Percentiles rank a stretch among this genome's conserved stretches.
phyloP scores from a whole-genome alignment of 306 rosid species.

The Prunus kanzakura region DNA sequence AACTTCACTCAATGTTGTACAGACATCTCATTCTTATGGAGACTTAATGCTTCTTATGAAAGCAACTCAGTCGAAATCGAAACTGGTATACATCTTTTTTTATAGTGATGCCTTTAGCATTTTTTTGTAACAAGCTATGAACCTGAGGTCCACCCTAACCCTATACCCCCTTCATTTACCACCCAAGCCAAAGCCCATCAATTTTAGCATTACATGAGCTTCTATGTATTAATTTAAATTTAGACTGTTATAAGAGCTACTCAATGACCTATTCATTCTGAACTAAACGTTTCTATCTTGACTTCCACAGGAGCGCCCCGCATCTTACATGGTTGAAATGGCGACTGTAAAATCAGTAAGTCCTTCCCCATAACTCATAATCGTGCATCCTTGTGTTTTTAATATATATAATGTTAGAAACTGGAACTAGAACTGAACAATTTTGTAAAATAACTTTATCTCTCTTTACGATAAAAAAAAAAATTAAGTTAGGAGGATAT shows the following conservation, averaged over 20 bases:
- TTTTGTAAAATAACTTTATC: not conserved
- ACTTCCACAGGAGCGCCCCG: constrained; percentile 64
- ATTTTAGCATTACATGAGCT: not conserved
- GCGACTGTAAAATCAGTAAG: constrained; percentile 72
- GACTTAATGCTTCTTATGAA: constrained; percentile 74
- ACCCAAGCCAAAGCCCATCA: not conserved
- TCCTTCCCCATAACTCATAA: constrained; percentile 20
- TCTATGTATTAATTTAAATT: not conserved
- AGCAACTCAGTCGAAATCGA: constrained; percentile 62
- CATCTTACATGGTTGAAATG: constrained; percentile 84
- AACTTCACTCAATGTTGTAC: constrained; percentile 69
- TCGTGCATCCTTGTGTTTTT: not conserved
- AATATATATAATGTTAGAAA: not conserved
- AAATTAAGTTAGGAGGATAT: not conserved
- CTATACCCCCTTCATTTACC: not conserved
- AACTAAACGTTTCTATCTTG: constrained; percentile 24
- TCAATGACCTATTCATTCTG: constrained; percentile 8
- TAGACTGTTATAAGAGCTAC: constrained; percentile 10
- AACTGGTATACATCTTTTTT: constrained; percentile 55
- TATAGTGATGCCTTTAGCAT: not conserved
- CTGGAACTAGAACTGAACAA: not conserved
- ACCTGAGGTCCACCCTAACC: not conserved
- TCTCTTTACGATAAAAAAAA: not conserved
- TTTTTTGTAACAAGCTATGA: constrained; percentile 7
- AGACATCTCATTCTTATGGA: constrained; percentile 85